Evolutionary conservation across 345 rosid genomes (phyloP).

Genomic region (Lepidium sativum): DNA sequence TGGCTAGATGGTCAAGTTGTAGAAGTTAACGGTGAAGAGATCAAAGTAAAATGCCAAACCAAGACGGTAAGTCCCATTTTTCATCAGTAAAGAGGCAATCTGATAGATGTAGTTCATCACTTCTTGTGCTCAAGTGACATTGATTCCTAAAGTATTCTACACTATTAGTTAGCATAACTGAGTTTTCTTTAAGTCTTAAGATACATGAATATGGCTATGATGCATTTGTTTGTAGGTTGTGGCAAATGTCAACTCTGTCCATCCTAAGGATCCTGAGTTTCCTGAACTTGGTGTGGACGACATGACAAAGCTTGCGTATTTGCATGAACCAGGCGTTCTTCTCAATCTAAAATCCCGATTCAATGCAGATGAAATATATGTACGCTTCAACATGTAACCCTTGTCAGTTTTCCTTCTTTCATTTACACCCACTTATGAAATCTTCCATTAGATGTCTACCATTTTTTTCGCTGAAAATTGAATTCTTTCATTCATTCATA

Average conservation of each 20-base stretch:
- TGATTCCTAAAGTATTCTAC: background rate
- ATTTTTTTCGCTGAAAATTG: background rate
- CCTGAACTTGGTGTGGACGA: slow-evolving; percentile 90
- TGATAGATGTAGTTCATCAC: background rate
- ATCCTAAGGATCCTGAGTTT: slow-evolving; percentile 84
- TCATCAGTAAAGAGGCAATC: background rate
- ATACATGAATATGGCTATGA: slow-evolving; percentile 1
- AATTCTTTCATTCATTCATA: background rate
- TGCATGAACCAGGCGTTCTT: slow-evolving; percentile 96
- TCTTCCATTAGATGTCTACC: background rate
- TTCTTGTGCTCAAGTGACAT: background rate
- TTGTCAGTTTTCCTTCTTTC: background rate
- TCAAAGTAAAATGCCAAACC: slow-evolving; percentile 55
- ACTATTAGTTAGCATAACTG: background rate
- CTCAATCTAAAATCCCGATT: slow-evolving; percentile 66
- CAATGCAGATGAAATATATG: slow-evolving; percentile 85
- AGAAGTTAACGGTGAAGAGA: slow-evolving; percentile 44
- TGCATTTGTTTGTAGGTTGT: slow-evolving; percentile 41
- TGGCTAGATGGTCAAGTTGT: slow-evolving; percentile 91
- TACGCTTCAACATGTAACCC: slow-evolving; percentile 35
- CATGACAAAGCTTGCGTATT: slow-evolving; percentile 91
- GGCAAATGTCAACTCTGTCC: slow-evolving; percentile 45
- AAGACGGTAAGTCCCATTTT: slow-evolving; percentile 45
- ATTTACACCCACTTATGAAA: background rate
- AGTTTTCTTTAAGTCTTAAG: background rate